These are phyloP conservation scores for Candida jianshihensis DNA, from an alignment of 805 yeast genomes.

Conservation along the genomic window DNA sequence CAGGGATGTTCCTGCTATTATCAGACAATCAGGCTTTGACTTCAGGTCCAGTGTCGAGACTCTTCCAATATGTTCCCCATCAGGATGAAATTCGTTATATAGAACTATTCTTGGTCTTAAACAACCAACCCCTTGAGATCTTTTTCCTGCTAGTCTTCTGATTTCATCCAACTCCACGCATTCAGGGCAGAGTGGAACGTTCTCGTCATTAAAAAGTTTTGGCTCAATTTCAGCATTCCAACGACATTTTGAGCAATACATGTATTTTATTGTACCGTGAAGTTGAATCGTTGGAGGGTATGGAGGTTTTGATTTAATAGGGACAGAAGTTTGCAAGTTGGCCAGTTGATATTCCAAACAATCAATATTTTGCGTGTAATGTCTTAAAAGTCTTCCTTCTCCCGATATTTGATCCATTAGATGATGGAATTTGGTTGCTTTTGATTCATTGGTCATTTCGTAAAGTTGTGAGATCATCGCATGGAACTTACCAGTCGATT, in stretches of 20 bases:
- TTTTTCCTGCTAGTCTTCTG: conserved; percentile 55
- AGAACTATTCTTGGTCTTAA: conserved; percentile 60
- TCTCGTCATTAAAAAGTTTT: conserved; percentile 35
- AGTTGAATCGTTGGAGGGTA: conserved; percentile 66
- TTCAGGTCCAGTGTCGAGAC: conserved; percentile 61
- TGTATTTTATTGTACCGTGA: conserved; percentile 71
- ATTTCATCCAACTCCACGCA: conserved; percentile 54
- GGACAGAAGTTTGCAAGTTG: conserved; percentile 40
- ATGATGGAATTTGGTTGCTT: conserved; percentile 71
- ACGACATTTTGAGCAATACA: conserved; percentile 74
- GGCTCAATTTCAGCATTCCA: conserved; percentile 49
- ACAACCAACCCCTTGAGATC: conserved; percentile 54
- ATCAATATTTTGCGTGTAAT: conserved; percentile 88
- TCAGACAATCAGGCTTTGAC: conserved; percentile 64
- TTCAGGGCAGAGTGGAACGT: conserved; percentile 56
- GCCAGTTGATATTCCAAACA: conserved; percentile 60
- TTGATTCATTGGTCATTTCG: conserved; percentile 43
- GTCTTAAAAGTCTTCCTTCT: conserved; percentile 57
- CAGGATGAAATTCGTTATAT: conserved; percentile 77
- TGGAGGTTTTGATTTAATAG: conserved; percentile 36
- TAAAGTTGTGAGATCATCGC: conserved; percentile 62
- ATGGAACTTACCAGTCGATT: conserved; percentile 60
- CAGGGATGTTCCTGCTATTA: conserved; percentile 80
- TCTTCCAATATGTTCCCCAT: conserved; percentile 79
- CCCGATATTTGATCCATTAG: conserved; percentile 52